Percentiles rank a stretch among this genome's conserved stretches.
phyloP scores from a whole-genome alignment of 192 early-diverging fungal genomes.

The Mortierella hygrophila region DNA sequence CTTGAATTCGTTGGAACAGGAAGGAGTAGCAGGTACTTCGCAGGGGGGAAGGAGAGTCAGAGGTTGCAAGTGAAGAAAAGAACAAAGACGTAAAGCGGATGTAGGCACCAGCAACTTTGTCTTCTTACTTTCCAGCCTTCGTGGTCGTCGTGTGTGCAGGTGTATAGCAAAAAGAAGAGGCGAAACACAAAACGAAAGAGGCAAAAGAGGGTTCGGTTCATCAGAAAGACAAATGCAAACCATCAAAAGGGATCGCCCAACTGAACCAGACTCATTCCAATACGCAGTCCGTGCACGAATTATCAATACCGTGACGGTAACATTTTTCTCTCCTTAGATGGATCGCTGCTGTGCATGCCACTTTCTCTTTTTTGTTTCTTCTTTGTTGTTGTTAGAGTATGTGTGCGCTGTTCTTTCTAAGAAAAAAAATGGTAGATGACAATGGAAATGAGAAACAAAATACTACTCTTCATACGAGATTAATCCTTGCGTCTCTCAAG shows the following conservation, averaged over 20 bases:
- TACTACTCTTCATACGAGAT: not conserved
- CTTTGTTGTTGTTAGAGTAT: not conserved
- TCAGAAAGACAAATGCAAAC: not conserved
- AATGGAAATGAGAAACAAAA: not conserved
- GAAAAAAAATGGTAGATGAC: not conserved
- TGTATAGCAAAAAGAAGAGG: too few relatives aligned
- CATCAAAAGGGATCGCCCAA: not conserved
- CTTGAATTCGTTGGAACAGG: not conserved
- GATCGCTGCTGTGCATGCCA: too few relatives aligned
- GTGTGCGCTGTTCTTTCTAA: not conserved
- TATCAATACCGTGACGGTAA: not conserved
- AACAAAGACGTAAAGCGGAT: too few relatives aligned
- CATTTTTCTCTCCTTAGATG: too few relatives aligned
- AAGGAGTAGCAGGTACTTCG: not conserved
- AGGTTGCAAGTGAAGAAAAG: too few relatives aligned
- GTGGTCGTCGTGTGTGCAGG: too few relatives aligned
- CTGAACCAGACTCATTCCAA: not conserved
- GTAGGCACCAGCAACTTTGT: too few relatives aligned
- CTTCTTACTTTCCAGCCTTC: too few relatives aligned
- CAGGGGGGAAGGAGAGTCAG: not conserved
- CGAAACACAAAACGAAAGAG: not conserved
- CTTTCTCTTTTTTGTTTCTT: slow-evolving; percentile 1
- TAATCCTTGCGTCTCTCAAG: slow-evolving; percentile 32
- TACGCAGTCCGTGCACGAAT: not conserved
- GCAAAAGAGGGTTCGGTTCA: not conserved